phyloP scores from a whole-genome alignment of 768 basidiomycete genomes.

The Lyophyllum decastes region DNA sequence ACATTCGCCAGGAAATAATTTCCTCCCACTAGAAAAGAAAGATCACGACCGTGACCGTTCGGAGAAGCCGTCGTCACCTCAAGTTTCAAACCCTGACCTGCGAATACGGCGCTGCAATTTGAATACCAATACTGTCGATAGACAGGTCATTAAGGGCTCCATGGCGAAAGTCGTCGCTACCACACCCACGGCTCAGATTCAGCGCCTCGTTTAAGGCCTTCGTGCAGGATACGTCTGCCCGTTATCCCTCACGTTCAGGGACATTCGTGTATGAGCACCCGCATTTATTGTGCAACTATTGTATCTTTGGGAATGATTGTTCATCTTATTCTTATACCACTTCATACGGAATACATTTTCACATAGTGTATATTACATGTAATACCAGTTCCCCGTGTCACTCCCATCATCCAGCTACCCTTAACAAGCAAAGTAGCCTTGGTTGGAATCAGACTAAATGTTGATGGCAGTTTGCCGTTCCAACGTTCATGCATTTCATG shows the following conservation, averaged over 20 bases:
- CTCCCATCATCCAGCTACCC: neutral
- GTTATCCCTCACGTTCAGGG: neutral
- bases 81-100: constrained; percentile 32
- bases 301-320: neutral
- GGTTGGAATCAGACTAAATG: neutral
- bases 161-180: constrained; percentile 51
- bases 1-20: constrained; percentile 13
- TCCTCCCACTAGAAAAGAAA: constrained; percentile 17
- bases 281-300: neutral
- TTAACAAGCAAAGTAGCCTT: neutral
- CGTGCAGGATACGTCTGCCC: neutral
- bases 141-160: constrained; percentile 52
- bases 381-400: neutral
- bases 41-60: constrained; percentile 37
- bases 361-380: neutral
- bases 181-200: constrained; percentile 24
- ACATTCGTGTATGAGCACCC: neutral
- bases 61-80: constrained; percentile 19
- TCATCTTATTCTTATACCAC: neutral
- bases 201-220: constrained; percentile 22
- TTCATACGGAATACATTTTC: neutral
- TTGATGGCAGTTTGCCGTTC: too few species aligned
- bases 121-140: constrained; percentile 42
- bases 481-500: too few species aligned
- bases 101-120: constrained; percentile 42